Conservation (phyloP, 495 filamentous ascomycete species). For the Daldinia grandis region DNA sequence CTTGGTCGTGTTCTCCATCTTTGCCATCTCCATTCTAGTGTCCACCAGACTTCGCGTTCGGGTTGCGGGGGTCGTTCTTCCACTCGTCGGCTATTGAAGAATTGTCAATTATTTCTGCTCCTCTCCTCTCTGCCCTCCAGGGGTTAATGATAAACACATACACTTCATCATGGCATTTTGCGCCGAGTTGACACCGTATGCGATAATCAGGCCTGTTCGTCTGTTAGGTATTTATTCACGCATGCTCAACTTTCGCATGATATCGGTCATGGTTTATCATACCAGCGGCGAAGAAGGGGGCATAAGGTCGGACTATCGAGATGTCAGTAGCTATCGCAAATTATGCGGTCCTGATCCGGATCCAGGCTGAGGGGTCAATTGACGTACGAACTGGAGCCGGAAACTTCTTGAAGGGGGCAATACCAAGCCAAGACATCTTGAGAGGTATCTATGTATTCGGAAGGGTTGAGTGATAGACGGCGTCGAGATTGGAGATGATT, state of each 20-base stretch:
- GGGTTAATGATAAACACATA: constrained; percentile 58
- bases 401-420: constrained; percentile 81
- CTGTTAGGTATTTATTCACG: constrained; percentile 18
- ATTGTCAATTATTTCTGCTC: constrained; percentile 38
- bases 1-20: constrained; percentile 2
- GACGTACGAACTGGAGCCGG: constrained; percentile 83
- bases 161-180: constrained; percentile 73
- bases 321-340: constrained; percentile 38
- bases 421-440: constrained; percentile 80
- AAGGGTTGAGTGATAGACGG: constrained; percentile 30
- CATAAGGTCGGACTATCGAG: constrained; percentile 79
- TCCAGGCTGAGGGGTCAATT: constrained; percentile 34
- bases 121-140: neutral
- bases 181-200: constrained; percentile 86
- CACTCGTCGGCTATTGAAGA: constrained; percentile 76
- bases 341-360: constrained; percentile 7
- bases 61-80: constrained; percentile 97
- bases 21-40: constrained; percentile 47
- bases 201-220: constrained; percentile 73
- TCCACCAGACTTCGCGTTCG: constrained; percentile 65
- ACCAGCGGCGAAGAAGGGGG: constrained; percentile 95
- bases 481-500: constrained; percentile 36
- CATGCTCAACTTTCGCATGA: neutral
- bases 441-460: constrained; percentile 47
- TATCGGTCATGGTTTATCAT: constrained; percentile 53